Conservation (phyloP, 495 filamentous ascomycete species). For the Cairneyella variabilis region DNA sequence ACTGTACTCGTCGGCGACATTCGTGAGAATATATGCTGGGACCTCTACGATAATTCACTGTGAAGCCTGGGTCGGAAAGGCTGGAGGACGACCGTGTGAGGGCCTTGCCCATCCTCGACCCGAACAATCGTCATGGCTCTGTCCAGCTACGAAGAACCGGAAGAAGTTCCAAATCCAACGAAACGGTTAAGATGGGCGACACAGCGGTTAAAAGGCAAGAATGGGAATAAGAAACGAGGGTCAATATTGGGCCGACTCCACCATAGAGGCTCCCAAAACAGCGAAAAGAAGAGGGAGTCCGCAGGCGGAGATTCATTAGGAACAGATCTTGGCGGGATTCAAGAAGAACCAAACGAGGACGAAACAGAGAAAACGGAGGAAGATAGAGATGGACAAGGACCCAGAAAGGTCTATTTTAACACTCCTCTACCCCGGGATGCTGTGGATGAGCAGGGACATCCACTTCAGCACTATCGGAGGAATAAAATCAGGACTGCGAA, state of each 20-base stretch:
- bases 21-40: neutral
- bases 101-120: slow-evolving; percentile 13
- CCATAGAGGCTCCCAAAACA: slow-evolving; percentile 46
- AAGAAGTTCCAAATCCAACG: slow-evolving; percentile 32
- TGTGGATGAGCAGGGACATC: slow-evolving; percentile 78
- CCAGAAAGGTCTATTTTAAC: slow-evolving; percentile 77
- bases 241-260: slow-evolving; percentile 80
- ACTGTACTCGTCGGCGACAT: neutral
- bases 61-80: slow-evolving; percentile 5
- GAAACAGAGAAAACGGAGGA: slow-evolving; percentile 32
- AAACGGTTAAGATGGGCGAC: slow-evolving; percentile 85
- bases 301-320: slow-evolving; percentile 28
- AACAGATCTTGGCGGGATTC: slow-evolving; percentile 38
- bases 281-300: slow-evolving; percentile 73
- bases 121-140: slow-evolving; percentile 16
- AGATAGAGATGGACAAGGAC: slow-evolving; percentile 30
- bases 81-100: slow-evolving; percentile 22
- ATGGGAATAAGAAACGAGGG: slow-evolving; percentile 72
- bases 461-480: slow-evolving; percentile 64
- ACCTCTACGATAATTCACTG: neutral
- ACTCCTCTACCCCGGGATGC: slow-evolving; percentile 71
- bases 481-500: slow-evolving; percentile 99
- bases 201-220: slow-evolving; percentile 68
- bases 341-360: slow-evolving; percentile 37
- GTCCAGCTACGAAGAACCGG: slow-evolving; percentile 25